Conservation (phyloP, 208 protist species). For the Crithidia sp. region DNA sequence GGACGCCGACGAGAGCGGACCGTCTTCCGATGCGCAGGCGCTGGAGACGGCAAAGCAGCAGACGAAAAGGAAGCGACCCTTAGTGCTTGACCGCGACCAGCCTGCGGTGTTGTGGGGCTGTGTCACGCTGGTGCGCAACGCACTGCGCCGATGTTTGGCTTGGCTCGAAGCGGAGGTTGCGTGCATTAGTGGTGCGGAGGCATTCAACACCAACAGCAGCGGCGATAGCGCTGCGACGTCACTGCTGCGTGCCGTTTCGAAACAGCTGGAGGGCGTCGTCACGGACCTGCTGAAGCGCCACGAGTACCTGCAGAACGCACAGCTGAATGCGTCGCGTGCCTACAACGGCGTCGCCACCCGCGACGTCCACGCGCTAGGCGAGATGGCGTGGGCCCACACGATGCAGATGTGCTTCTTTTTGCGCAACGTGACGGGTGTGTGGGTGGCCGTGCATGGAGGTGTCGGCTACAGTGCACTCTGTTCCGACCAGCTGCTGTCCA, state of each 20-base stretch:
- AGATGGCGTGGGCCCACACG: slow-evolving; percentile 64
- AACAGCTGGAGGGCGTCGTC: slow-evolving; percentile 42
- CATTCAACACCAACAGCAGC: background rate
- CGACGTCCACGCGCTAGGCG: slow-evolving; percentile 47
- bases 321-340: slow-evolving; percentile 31
- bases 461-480: slow-evolving; percentile 33
- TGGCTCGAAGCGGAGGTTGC: slow-evolving; percentile 44
- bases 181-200: background rate
- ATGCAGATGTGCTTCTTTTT: slow-evolving; percentile 57
- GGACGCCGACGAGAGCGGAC: slow-evolving; percentile 3
- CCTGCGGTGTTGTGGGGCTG: slow-evolving; percentile 54
- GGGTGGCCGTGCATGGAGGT: slow-evolving; percentile 64
- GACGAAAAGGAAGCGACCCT: slow-evolving; percentile 7
- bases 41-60: background rate
- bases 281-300: slow-evolving; percentile 48
- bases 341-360: slow-evolving; percentile 52
- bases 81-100: slow-evolving; percentile 67
- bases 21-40: background rate
- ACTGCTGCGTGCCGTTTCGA: slow-evolving; percentile 28
- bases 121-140: slow-evolving; percentile 55
- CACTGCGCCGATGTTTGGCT: slow-evolving; percentile 49
- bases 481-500: slow-evolving; percentile 30
- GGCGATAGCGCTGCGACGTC: background rate
- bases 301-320: slow-evolving; percentile 50
- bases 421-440: slow-evolving; percentile 56